These are phyloP conservation scores for Populus hybrid DNA, from an alignment of 441 rosid species.

Conservation along the genomic window DNA sequence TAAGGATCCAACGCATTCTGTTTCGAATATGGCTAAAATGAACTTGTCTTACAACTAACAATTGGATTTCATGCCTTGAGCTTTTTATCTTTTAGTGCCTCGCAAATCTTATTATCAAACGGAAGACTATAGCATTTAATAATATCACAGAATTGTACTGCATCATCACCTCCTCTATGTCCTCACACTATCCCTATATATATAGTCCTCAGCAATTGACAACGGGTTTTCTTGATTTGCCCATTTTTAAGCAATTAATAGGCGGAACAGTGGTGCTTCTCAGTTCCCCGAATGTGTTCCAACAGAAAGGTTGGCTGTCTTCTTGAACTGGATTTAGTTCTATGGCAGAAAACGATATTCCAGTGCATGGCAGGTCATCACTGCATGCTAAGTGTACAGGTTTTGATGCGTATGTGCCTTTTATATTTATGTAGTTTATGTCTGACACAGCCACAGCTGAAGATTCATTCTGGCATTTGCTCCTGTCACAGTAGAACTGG, in stretches of 20 bases:
- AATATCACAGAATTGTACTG: neutral
- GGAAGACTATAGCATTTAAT: neutral
- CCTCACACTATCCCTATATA: neutral
- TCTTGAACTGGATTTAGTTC: constrained; percentile 48
- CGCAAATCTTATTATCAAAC: too few relatives aligned
- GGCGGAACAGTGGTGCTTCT: constrained; percentile 54
- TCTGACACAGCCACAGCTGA: constrained; percentile 75
- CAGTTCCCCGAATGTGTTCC: constrained; percentile 68
- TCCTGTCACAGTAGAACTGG: constrained; percentile 74
- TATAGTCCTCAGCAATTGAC: constrained; percentile 34
- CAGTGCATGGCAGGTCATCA: constrained; percentile 70
- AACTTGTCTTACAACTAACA: neutral
- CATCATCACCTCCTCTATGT: neutral
- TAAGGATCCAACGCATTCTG: neutral
- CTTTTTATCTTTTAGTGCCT: neutral
- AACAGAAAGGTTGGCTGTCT: constrained; percentile 55
- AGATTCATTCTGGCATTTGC: constrained; percentile 57
- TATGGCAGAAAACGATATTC: constrained; percentile 48
- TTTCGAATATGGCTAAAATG: neutral
- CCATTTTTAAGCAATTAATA: constrained; percentile 50
- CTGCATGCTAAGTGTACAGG: constrained; percentile 81
- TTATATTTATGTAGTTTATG: constrained; percentile 58
- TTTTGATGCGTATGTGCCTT: constrained; percentile 71
- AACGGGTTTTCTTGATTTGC: constrained; percentile 32
- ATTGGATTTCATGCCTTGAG: neutral